These are phyloP conservation scores for Globisporangium middletonii DNA, from an alignment of 352 stramenopile genomes.

Conservation along the genomic window DNA sequence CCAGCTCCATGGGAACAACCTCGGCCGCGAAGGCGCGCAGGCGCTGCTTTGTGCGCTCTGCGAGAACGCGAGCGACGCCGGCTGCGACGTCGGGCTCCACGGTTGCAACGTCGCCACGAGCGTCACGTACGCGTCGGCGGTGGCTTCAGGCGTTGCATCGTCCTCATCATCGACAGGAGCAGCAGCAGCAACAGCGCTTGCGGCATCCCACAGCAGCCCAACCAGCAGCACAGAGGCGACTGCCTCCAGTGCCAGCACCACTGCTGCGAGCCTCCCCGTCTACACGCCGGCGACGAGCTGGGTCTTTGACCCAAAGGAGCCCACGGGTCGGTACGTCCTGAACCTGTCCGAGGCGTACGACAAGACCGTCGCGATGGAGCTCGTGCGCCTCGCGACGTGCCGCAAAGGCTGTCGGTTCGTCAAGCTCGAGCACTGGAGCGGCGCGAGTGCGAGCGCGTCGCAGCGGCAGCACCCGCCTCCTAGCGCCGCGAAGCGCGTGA, in stretches of 20 bases:
- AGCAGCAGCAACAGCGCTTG: too few relatives aligned
- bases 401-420: constrained; percentile 74
- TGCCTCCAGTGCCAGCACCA: not conserved
- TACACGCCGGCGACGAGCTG: constrained; percentile 29
- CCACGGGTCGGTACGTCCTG: constrained; percentile 62
- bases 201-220: too few relatives aligned
- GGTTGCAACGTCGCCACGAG: constrained; percentile 51
- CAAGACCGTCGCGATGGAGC: constrained; percentile 68
- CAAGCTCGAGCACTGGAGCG: constrained; percentile 45
- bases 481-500: constrained; percentile 21
- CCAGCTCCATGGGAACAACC: constrained; percentile 73
- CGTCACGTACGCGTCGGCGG: constrained; percentile 9
- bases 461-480: not conserved
- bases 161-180: not conserved
- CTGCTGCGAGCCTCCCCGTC: constrained; percentile 21
- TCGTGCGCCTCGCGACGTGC: constrained; percentile 63
- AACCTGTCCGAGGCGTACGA: constrained; percentile 67
- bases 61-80: constrained; percentile 40
- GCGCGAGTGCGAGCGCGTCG: not conserved
- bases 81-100: constrained; percentile 52
- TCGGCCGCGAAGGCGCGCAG: constrained; percentile 63
- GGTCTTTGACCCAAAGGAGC: constrained; percentile 70
- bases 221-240: not conserved
- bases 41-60: constrained; percentile 61
- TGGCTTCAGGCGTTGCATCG: not conserved